phyloP scores from a whole-genome alignment of 139 green algal species.

The Astrephomene gubernaculifera region DNA sequence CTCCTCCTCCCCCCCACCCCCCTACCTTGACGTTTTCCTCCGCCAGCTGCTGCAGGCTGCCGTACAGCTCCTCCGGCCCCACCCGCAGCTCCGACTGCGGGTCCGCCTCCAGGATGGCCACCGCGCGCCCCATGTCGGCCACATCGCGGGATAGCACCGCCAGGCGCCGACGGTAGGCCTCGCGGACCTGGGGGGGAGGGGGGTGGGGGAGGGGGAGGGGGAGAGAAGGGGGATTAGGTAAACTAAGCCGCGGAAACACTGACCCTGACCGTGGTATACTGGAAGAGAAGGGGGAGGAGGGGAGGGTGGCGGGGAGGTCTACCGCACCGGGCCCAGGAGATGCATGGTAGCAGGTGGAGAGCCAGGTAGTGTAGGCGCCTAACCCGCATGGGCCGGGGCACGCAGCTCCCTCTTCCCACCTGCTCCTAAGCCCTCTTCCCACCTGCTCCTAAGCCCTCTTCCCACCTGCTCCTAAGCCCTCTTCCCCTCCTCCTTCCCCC shows the following conservation, averaged over 20 bases:
- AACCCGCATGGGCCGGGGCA: too few relatives aligned
- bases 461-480: neutral
- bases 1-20: neutral
- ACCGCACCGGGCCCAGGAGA: too few relatives aligned
- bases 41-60: slow-evolving; percentile 40
- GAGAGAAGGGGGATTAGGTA: neutral
- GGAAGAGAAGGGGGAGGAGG: too few relatives aligned
- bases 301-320: too few relatives aligned
- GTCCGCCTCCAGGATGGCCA: slow-evolving; percentile 53
- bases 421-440: neutral
- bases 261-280: too few relatives aligned
- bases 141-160: slow-evolving; percentile 45
- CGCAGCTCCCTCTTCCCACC: too few relatives aligned
- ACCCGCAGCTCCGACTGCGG: slow-evolving; percentile 7
- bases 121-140: slow-evolving; percentile 44
- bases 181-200: slow-evolving; percentile 40
- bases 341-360: too few relatives aligned
- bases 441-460: neutral
- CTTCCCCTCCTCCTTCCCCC: neutral
- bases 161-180: slow-evolving; percentile 54
- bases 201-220: neutral
- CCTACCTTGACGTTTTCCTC: slow-evolving; percentile 54
- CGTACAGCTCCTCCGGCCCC: slow-evolving; percentile 51
- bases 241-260: too few relatives aligned
- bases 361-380: too few relatives aligned